A percentile compares a stretch with the other conserved stretches of the same genome.
These are phyloP conservation scores for Coccomyxa subellipsoidea DNA, from an alignment of 163 green algal genomes.

Conservation along the genomic window DNA sequence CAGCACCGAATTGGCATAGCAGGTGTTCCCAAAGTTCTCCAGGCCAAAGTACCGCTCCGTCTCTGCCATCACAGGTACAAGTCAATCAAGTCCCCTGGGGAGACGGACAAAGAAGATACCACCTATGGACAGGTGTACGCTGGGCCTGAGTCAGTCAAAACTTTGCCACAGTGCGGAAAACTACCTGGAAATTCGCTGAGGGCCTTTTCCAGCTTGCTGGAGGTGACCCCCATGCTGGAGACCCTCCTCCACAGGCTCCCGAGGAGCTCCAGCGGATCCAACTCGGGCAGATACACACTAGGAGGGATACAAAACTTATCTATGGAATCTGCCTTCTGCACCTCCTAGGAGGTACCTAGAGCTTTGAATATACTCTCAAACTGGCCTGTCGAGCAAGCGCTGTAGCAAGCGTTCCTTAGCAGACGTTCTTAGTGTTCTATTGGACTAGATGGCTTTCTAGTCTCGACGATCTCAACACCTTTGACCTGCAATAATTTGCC, in stretches of 20 bases:
- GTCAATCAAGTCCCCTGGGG: conserved; percentile 48
- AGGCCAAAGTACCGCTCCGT: conserved; percentile 92
- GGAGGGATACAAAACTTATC: not conserved
- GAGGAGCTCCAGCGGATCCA: conserved; percentile 7
- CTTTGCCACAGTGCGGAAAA: no score
- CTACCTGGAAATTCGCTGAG: conserved; percentile 2
- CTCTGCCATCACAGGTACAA: conserved; percentile 23
- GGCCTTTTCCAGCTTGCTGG: conserved; percentile 67
- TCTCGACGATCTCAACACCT: no score
- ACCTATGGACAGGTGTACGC: no score
- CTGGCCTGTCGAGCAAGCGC: no score
- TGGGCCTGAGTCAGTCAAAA: no score
- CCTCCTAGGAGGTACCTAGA: not conserved
- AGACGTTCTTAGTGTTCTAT: no score
- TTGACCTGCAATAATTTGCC: no score
- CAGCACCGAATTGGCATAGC: conserved; percentile 97
- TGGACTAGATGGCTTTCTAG: no score
- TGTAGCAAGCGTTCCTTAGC: no score
- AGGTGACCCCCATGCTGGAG: conserved; percentile 56
- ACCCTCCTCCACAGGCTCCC: not conserved
- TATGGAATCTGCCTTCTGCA: conserved; percentile 3
- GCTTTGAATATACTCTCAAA: not conserved
- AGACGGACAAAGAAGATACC: no score
- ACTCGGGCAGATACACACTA: not conserved
- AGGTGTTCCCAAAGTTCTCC: conserved; percentile 99